These are phyloP conservation scores for Lathyrus oleraceus DNA, from an alignment of 306 rosid genomes.

Conservation along the genomic window DNA sequence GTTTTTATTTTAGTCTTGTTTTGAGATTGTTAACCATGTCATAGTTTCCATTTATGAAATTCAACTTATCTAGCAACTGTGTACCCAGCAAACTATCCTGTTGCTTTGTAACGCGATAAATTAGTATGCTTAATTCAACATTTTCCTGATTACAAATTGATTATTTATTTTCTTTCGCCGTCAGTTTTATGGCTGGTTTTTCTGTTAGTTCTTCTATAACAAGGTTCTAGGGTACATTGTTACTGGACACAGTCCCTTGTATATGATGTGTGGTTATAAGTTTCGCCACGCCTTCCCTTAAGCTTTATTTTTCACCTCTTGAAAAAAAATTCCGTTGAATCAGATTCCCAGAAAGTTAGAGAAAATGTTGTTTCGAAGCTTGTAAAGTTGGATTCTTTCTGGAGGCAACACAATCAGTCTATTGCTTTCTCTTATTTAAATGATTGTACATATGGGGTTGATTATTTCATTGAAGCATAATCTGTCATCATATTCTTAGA, in stretches of 20 bases:
- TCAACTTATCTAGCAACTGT: background rate
- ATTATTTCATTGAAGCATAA: conserved; percentile 8
- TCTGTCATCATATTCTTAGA: conserved; percentile 32
- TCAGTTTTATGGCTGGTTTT: conserved; percentile 23
- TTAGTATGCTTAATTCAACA: conserved; percentile 15
- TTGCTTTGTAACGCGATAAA: background rate
- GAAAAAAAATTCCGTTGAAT: background rate
- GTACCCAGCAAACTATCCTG: background rate
- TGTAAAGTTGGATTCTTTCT: conserved; percentile 6
- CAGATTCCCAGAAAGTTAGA: background rate
- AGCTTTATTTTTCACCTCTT: background rate
- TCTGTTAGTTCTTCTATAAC: conserved; percentile 15
- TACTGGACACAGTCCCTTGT: conserved; percentile 13
- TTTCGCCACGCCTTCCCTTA: background rate
- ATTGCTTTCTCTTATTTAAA: conserved; percentile 11
- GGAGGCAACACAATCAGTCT: conserved; percentile 9
- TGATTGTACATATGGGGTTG: conserved; percentile 8
- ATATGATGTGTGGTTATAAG: background rate
- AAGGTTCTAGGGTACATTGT: conserved; percentile 17
- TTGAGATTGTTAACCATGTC: conserved; percentile 15
- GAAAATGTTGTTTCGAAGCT: background rate
- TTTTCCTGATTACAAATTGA: background rate
- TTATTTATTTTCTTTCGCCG: background rate
- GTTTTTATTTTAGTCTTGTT: conserved; percentile 16
- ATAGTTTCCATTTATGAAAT: conserved; percentile 18